phyloP scores from a whole-genome alignment of 805 yeast genomes.

The Barnettozyma wickerhamii region DNA sequence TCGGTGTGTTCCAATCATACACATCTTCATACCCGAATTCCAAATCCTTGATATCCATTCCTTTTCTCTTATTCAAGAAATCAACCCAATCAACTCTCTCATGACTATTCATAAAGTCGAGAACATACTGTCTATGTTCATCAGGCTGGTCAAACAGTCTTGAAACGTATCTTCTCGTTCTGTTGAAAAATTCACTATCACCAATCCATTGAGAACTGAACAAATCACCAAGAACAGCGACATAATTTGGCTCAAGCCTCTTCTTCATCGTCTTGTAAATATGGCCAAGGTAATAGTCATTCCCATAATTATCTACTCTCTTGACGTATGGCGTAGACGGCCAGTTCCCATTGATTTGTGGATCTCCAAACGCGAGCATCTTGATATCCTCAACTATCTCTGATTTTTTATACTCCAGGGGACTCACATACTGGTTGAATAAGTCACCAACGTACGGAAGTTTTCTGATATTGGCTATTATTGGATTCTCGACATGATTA shows the following conservation, averaged over 20 bases:
- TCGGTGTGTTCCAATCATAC: slow-evolving; percentile 57
- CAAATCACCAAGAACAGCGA: slow-evolving; percentile 88
- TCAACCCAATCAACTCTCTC: slow-evolving; percentile 51
- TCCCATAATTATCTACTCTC: slow-evolving; percentile 80
- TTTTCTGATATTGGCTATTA: slow-evolving; percentile 10
- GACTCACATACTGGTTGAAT: slow-evolving; percentile 26
- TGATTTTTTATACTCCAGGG: slow-evolving; percentile 13
- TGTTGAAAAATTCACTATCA: slow-evolving; percentile 77
- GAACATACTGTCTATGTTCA: slow-evolving; percentile 43
- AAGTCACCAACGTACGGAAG: slow-evolving; percentile 23
- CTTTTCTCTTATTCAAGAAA: slow-evolving; percentile 33
- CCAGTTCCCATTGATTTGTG: slow-evolving; percentile 92
- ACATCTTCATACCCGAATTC: slow-evolving; percentile 54
- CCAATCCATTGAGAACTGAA: slow-evolving; percentile 93
- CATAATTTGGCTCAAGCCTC: slow-evolving; percentile 69
- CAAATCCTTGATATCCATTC: slow-evolving; percentile 31
- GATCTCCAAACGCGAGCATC: slow-evolving; percentile 88
- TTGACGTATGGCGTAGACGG: slow-evolving; percentile 64
- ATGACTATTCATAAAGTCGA: slow-evolving; percentile 46
- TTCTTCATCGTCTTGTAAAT: slow-evolving; percentile 62
- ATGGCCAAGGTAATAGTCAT: slow-evolving; percentile 86
- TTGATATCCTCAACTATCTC: slow-evolving; percentile 43
- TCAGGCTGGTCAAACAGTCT: slow-evolving; percentile 60
- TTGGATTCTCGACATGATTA: slow-evolving; percentile 2
- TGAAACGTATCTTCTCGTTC: slow-evolving; percentile 72